phyloP scores from a whole-genome alignment of 148 eudicot species.

The Vaccinium corymbosum region DNA sequence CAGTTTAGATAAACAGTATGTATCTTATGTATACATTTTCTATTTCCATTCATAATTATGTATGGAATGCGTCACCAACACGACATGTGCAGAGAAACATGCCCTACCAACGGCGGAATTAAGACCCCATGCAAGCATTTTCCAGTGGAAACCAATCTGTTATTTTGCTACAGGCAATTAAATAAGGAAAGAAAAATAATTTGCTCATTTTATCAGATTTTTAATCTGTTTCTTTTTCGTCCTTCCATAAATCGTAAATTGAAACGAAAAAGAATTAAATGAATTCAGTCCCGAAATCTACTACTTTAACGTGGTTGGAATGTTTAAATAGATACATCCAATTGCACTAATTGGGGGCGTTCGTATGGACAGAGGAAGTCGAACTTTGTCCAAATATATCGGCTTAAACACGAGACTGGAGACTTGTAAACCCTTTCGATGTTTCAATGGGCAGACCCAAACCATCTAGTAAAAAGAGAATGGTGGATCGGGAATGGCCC shows the following conservation, averaged over 20 bases:
- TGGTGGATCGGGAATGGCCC: too few species aligned
- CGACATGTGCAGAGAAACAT: neutral
- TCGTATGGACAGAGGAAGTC: neutral
- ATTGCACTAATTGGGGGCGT: neutral
- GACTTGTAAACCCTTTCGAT: too few species aligned
- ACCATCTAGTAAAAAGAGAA: too few species aligned
- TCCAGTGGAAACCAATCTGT: neutral
- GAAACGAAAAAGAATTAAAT: too few species aligned
- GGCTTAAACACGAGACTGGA: neutral
- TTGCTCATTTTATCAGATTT: neutral
- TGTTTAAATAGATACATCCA: neutral
- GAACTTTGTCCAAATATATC: neutral
- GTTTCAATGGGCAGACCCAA: too few species aligned
- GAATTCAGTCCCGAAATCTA: neutral
- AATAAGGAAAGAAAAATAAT: neutral
- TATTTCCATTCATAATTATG: neutral
- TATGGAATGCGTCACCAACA: constrained; percentile 11
- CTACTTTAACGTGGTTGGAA: neutral
- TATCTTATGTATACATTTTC: neutral
- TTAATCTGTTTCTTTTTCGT: neutral
- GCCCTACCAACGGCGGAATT: neutral
- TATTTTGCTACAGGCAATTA: neutral
- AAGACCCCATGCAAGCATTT: neutral
- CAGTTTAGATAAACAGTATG: neutral
- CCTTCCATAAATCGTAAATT: neutral